Percentiles rank a stretch among this genome's conserved stretches.
Conservation (phyloP, 148 eudicot genomes). For the Arctostaphylos glauca region DNA sequence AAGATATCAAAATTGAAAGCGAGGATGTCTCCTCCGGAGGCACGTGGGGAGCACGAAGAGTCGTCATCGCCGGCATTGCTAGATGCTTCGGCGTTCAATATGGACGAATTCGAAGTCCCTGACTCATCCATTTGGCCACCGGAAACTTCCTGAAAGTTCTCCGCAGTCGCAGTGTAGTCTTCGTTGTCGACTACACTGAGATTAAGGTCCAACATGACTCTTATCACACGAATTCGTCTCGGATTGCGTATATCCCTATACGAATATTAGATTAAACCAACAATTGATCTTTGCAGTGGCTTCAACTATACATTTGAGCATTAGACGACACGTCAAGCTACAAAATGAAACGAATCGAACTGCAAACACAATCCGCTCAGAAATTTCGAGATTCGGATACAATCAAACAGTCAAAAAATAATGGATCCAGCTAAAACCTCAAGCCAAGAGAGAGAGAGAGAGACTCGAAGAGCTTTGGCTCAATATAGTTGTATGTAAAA, state of each 20-base stretch:
- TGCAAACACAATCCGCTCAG: neutral
- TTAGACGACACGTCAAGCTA: neutral
- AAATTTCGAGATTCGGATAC: neutral
- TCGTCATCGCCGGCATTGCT: conserved; percentile 43
- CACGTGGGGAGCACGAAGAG: conserved; percentile 34
- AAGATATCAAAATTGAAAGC: conserved; percentile 39
- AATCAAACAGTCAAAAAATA: neutral
- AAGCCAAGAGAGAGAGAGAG: neutral
- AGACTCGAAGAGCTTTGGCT: neutral
- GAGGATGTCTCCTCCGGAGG: conserved; percentile 16
- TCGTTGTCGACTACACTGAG: conserved; percentile 8
- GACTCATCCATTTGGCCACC: conserved; percentile 29
- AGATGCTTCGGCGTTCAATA: conserved; percentile 35
- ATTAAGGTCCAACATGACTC: conserved; percentile 23
- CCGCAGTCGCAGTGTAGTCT: neutral
- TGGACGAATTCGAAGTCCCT: conserved; percentile 39
- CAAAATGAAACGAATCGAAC: conserved; percentile 10
- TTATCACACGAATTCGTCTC: neutral
- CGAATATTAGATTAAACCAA: neutral
- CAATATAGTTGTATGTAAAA: too few species aligned
- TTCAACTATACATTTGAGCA: neutral
- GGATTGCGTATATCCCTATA: neutral
- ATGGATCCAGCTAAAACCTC: neutral
- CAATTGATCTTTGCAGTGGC: neutral
- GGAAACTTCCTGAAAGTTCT: neutral